Evolutionary conservation across 495 filamentous ascomycete species (phyloP), one percentile per base, ranked within the genome.

Genomic region (Aeminium ludgeri): DNA sequence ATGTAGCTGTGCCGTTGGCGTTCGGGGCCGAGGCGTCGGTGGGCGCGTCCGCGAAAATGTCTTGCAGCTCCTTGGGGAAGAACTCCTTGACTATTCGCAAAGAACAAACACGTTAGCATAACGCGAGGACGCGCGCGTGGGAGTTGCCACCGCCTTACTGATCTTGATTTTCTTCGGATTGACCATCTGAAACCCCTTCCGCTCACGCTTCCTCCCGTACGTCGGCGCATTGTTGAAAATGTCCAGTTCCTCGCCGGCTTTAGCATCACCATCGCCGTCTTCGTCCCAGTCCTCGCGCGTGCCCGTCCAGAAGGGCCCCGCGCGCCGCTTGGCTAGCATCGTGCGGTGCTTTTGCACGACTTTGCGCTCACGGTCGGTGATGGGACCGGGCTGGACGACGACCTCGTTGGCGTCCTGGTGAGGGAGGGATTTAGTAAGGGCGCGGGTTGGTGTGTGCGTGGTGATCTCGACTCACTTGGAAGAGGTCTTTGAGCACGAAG

Each of bases 1-100:
- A 25, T 25, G 3, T 25, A 8, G 23, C 4, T 3, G 4, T 8
- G 23, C 23, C 23, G 23, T 30, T 32, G 38, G 11, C 8, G 8
- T n/a, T n/a, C n/a, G n/a, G n/a, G n/a, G n/a, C n/a, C n/a, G n/a
- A n/a, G n/a, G n/a, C 38, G 25, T 40, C 23, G n/a, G 20, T 13
- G 11, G 10, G 16, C 13, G 16, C 13, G 31, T 33, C 31, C 4
- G 31, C 19, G 30, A 35, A n/a, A 30, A 42, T 2, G 31, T 23
- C 40, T 15, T 35, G 18, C 15, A 42, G 31, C 25, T 42, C 40
- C 27, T 42, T 42, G 30, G 40, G 40, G 16, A 42, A 42, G 30
- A 42, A 42, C 3, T 18, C 15, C 20, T 19, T 35, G 10, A 34
- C 40, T 40, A n/a, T 12, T 8, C 16, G 36, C 20, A 40, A 6